Percentiles rank a stretch among this genome's conserved stretches.
Conservation (phyloP, 371 early-diverging fungal genomes). For the Mortierella sp. region DNA sequence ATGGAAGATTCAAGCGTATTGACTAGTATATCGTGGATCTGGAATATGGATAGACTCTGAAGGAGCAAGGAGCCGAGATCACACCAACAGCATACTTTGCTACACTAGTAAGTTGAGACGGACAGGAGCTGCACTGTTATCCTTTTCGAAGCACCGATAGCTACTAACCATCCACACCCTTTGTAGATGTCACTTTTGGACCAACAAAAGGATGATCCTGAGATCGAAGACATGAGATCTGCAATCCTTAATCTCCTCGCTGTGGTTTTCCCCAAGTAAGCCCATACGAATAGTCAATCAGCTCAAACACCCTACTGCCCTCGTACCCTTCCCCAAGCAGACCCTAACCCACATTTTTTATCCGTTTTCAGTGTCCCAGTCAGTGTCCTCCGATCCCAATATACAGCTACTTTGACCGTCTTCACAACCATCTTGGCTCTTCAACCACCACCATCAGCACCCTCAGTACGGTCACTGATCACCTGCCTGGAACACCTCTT, state of each 20-base stretch:
- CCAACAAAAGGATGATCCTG: constrained; percentile 70
- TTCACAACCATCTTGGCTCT: constrained; percentile 67
- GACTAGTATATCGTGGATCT: background rate
- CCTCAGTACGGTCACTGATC: constrained; percentile 78
- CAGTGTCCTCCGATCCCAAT: constrained; percentile 74
- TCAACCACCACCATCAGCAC: constrained; percentile 71
- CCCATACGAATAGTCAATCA: too few relatives aligned
- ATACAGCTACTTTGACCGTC: constrained; percentile 66
- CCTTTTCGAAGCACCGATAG: too few relatives aligned
- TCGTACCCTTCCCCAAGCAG: too few relatives aligned
- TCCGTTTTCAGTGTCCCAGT: constrained; percentile 60
- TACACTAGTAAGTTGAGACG: constrained; percentile 72
- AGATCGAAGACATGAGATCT: constrained; percentile 67
- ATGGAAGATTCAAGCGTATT: background rate
- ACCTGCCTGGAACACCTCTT: constrained; percentile 88
- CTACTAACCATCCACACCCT: too few relatives aligned
- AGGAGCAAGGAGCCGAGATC: constrained; percentile 73
- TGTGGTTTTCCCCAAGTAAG: constrained; percentile 81
- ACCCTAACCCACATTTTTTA: too few relatives aligned
- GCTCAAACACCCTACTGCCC: too few relatives aligned
- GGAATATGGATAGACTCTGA: constrained; percentile 67
- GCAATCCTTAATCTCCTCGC: constrained; percentile 84
- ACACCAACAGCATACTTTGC: constrained; percentile 91
- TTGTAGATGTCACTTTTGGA: constrained; percentile 75
- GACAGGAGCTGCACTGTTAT: too few relatives aligned